A percentile compares a stretch with the other conserved stretches of the same genome.
These are phyloP conservation scores for Apiospora hydei DNA, from an alignment of 2,329 filamentous ascomycete species.

Conservation along the genomic window DNA sequence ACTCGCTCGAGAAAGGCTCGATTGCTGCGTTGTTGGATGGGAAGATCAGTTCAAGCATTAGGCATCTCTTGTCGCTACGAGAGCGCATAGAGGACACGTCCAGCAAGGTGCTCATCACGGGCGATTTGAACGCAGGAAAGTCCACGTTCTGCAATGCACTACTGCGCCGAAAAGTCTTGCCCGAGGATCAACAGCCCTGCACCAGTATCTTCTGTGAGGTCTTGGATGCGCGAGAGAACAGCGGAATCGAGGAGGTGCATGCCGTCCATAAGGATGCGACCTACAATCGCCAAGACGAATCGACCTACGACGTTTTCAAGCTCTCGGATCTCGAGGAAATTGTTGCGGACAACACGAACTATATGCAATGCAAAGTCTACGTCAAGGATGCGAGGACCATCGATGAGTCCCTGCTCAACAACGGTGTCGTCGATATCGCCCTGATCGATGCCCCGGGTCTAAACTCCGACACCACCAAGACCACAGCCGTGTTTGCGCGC, in stretches of 20 bases:
- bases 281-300: conserved; percentile 91
- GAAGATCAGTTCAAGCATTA: conserved; percentile 92
- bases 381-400: conserved; percentile 88
- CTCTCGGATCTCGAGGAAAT: conserved; percentile 84
- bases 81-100: conserved; percentile 97
- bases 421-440: conserved; percentile 96
- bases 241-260: conserved; percentile 91
- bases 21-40: conserved; percentile 91
- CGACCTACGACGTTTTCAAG: conserved; percentile 87
- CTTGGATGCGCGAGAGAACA: conserved; percentile 89
- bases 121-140: conserved; percentile 96
- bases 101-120: conserved; percentile 95
- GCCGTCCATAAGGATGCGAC: conserved; percentile 82
- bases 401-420: conserved; percentile 93
- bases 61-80: conserved; percentile 83
- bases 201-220: conserved; percentile 99
- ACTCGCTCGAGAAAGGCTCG: conserved; percentile 91
- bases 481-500: conserved; percentile 93
- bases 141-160: conserved; percentile 99
- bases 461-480: conserved; percentile 96
- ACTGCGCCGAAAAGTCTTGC: conserved; percentile 87
- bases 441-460: conserved; percentile 95
- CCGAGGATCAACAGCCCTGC: conserved; percentile 97
- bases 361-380: conserved; percentile 96
- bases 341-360: conserved; percentile 86